Conservation (phyloP, 2,329 filamentous ascomycete genomes). For the Trichoderma harzianum region DNA sequence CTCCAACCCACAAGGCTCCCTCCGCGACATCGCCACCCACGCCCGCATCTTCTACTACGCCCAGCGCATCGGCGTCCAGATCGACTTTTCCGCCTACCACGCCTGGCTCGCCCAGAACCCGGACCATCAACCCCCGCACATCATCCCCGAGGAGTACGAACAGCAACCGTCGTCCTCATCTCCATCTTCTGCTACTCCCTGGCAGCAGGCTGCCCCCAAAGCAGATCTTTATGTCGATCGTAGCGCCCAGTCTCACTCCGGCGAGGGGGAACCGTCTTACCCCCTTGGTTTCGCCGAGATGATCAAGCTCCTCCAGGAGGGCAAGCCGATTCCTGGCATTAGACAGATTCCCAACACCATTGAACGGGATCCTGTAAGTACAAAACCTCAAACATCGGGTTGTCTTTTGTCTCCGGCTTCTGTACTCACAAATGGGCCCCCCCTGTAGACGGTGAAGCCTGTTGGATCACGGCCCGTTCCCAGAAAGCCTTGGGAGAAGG, state of each 20-base stretch:
- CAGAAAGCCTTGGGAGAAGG: slow-evolving; percentile 76
- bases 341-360: slow-evolving; percentile 80
- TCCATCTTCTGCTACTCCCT: slow-evolving; percentile 31
- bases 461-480: slow-evolving; percentile 47
- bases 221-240: slow-evolving; percentile 45
- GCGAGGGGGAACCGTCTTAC: slow-evolving; percentile 59
- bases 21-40: slow-evolving; percentile 57
- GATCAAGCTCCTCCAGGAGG: slow-evolving; percentile 77
- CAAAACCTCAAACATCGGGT: too few species aligned
- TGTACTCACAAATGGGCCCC: background rate
- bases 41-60: slow-evolving; percentile 67
- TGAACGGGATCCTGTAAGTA: slow-evolving; percentile 63
- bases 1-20: slow-evolving; percentile 43
- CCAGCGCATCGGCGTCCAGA: slow-evolving; percentile 45
- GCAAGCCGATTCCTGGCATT: slow-evolving; percentile 82
- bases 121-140: slow-evolving; percentile 33
- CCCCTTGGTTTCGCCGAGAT: slow-evolving; percentile 82
- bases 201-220: slow-evolving; percentile 50
- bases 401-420: background rate
- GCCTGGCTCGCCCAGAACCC: slow-evolving; percentile 50
- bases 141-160: slow-evolving; percentile 30
- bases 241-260: slow-evolving; percentile 25
- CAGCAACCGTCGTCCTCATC: background rate
- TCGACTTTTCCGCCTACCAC: slow-evolving; percentile 68
- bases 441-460: slow-evolving; percentile 44